These are phyloP conservation scores for Lecanicillium sp. DNA, from an alignment of 2,329 filamentous ascomycete genomes.

Conservation along the genomic window DNA sequence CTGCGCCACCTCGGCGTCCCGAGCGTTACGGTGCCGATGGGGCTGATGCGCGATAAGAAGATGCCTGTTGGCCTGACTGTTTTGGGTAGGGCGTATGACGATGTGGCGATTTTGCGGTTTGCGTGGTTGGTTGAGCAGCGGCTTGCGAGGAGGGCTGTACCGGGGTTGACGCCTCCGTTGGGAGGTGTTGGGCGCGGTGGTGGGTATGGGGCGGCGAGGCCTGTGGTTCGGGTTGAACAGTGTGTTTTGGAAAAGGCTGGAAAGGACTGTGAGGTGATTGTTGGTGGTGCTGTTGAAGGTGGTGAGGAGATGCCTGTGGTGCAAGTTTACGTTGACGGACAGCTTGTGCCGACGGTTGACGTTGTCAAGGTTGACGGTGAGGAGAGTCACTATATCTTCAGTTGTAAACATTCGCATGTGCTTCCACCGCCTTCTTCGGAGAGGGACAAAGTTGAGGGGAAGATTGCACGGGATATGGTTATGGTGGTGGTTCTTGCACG, in stretches of 20 bases:
- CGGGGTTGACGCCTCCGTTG: slow-evolving; percentile 1
- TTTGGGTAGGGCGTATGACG: slow-evolving; percentile 38
- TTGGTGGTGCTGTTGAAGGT: no score
- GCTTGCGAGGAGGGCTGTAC: not conserved
- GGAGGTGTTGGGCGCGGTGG: not conserved
- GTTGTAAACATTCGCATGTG: no score
- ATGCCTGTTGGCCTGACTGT: slow-evolving; percentile 49
- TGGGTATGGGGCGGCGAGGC: not conserved
- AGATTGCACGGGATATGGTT: no score
- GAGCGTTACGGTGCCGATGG: slow-evolving; percentile 45
- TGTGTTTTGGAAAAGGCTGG: not conserved
- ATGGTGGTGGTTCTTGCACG: no score
- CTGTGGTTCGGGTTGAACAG: not conserved
- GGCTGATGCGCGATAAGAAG: slow-evolving; percentile 31
- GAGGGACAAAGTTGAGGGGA: no score
- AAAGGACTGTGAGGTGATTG: no score
- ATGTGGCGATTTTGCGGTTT: slow-evolving; percentile 20
- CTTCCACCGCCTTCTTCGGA: no score
- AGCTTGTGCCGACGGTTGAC: no score
- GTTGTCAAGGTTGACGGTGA: no score
- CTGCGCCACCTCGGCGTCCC: slow-evolving; percentile 48
- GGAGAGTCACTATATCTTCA: no score
- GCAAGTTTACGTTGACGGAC: no score
- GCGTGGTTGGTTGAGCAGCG: slow-evolving; percentile 5
- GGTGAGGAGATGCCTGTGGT: no score